phyloP scores from a whole-genome alignment of 139 green algal species.

The Haematococcus sp. region DNA sequence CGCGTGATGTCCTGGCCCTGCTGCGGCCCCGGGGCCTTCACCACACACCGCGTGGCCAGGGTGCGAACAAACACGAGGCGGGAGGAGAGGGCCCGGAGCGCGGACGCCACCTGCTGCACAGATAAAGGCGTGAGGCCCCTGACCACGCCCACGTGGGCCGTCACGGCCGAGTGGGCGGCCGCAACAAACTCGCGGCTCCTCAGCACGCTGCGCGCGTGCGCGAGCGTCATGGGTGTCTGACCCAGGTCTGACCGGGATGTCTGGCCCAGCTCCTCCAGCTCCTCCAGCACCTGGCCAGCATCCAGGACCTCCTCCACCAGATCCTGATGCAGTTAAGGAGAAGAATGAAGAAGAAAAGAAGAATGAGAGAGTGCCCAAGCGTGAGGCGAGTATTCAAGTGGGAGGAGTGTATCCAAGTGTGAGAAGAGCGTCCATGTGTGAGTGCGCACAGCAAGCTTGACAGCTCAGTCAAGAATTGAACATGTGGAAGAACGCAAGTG shows the following conservation, averaged over 20 bases:
- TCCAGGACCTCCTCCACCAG: constrained; percentile 40
- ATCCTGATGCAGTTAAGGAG: constrained; percentile 12
- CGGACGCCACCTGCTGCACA: neutral
- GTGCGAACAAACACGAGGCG: constrained; percentile 1
- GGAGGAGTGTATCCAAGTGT: too few species aligned
- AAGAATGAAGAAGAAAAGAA: too few species aligned
- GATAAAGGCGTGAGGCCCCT: neutral
- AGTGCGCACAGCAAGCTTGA: too few species aligned
- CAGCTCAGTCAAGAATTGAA: too few species aligned
- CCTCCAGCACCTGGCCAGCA: constrained; percentile 4
- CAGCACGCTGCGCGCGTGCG: constrained; percentile 21
- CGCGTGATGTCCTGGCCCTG: constrained; percentile 3
- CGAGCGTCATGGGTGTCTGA: neutral
- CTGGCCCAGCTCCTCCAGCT: constrained; percentile 30
- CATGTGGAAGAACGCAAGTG: too few species aligned
- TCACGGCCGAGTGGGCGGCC: constrained; percentile 10
- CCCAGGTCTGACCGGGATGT: neutral
- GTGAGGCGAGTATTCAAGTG: too few species aligned
- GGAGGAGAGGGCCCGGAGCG: neutral
- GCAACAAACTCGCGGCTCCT: constrained; percentile 20
- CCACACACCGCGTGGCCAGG: neutral
- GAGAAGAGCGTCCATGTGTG: too few species aligned
- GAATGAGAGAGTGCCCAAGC: too few species aligned
- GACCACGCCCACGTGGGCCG: neutral
- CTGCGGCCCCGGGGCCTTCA: neutral